These are phyloP conservation scores for Erythrophleum fordii DNA, from an alignment of 306 rosid species.

Conservation along the genomic window DNA sequence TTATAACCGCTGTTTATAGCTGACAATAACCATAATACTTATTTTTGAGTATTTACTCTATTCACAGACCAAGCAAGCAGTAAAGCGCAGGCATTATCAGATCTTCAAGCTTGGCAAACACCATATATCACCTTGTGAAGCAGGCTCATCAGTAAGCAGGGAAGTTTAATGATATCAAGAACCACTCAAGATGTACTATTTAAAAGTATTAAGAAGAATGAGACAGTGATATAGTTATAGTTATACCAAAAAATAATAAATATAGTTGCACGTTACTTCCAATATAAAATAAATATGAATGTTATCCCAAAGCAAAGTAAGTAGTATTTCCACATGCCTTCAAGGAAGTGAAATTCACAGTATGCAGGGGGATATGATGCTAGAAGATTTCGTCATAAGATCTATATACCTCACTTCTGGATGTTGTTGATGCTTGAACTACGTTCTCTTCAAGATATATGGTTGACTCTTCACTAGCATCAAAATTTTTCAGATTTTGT, in stretches of 20 bases:
- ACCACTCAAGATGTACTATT: background rate
- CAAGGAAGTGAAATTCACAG: background rate
- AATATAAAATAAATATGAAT: slow-evolving; percentile 14
- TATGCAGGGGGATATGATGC: background rate
- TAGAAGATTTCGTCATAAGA: slow-evolving; percentile 17
- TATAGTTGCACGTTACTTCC: slow-evolving; percentile 14
- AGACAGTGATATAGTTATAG: background rate
- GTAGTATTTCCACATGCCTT: background rate
- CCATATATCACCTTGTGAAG: slow-evolving; percentile 15
- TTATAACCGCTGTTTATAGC: background rate
- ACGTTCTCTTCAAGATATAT: slow-evolving; percentile 47
- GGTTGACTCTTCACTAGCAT: slow-evolving; percentile 42
- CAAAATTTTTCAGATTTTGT: slow-evolving; percentile 19
- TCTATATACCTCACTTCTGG: slow-evolving; percentile 60
- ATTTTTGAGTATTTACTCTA: background rate
- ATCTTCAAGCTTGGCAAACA: background rate
- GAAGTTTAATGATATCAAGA: slow-evolving; percentile 1
- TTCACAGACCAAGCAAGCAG: background rate
- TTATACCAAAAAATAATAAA: background rate
- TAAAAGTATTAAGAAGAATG: background rate
- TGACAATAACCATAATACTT: background rate
- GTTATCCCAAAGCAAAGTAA: slow-evolving; percentile 2
- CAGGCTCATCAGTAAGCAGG: background rate
- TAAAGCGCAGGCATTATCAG: background rate
- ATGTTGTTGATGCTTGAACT: slow-evolving; percentile 48